Conservation (phyloP, 192 early-diverging fungal genomes). For the Podila epicladia region DNA sequence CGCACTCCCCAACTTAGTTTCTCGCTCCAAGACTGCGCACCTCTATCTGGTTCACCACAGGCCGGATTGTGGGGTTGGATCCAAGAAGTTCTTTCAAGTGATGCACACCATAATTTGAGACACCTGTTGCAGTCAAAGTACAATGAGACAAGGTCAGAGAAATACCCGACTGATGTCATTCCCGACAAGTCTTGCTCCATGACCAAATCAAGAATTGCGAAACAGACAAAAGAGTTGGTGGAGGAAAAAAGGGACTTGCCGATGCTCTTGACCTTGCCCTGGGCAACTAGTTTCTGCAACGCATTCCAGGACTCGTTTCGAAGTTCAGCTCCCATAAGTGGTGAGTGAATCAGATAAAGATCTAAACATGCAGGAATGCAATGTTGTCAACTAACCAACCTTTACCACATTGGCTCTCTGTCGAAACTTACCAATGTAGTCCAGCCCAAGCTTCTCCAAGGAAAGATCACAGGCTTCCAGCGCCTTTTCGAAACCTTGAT, state of each 20-base stretch:
- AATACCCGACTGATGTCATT: not conserved
- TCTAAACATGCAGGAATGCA: constrained; percentile 19
- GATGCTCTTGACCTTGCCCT: constrained; percentile 63
- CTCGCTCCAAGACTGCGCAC: constrained; percentile 10
- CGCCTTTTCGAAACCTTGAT: constrained; percentile 61
- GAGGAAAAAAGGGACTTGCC: constrained; percentile 19
- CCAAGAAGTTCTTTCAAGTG: constrained; percentile 62
- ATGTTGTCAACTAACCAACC: not conserved
- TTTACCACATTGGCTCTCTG: not conserved
- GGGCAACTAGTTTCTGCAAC: constrained; percentile 57
- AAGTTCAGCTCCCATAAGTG: constrained; percentile 55
- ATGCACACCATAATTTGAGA: constrained; percentile 64
- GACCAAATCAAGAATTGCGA: not conserved
- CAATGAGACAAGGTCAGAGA: not conserved
- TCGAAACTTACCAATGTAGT: constrained; percentile 59
- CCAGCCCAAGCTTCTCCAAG: constrained; percentile 59
- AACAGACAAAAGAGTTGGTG: not conserved
- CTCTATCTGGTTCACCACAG: constrained; percentile 68
- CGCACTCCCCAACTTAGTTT: too few relatives aligned
- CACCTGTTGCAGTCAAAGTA: constrained; percentile 21
- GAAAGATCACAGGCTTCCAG: constrained; percentile 63
- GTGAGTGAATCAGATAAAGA: constrained; percentile 70
- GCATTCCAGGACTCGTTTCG: constrained; percentile 62
- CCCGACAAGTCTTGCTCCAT: not conserved
- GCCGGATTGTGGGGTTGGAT: constrained; percentile 51